Evolutionary conservation across 2,329 filamentous ascomycete genomes (phyloP), one percentile per base, ranked within the genome.

Genomic region (Lecanicillium sp.): DNA sequence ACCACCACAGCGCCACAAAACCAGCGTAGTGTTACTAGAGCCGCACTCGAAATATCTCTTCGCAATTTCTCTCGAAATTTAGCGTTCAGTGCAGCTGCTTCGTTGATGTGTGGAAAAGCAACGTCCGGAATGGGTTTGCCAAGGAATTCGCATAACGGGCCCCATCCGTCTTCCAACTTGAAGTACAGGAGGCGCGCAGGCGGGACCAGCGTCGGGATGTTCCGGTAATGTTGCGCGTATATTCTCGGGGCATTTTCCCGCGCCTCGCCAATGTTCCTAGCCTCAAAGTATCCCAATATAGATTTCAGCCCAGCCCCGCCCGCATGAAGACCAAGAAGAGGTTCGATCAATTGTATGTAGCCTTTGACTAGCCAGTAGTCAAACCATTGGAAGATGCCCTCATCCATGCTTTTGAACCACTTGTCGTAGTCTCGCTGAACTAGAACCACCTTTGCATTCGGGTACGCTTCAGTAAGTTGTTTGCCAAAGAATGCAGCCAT

Each of bases 141-240:
- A 10, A 64, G 29, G 15, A 64, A 62, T 3, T 41, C 30, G 17
- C 60, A 63, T 5, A 64, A 29, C 1, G 60, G 54, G 14, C 41
- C 49, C 57, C 59, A 62, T 1, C 56, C 60, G 8, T 53, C 46
- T 1, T 41, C 38, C 4, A 58, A 33, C 13, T 49, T 42, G 15
- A 47, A 59, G 14, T 59, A 49, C 14, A 63, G 40, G 9, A 62
- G 43, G 22, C 40, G 42, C 1, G 49, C 49, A 0, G 17, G n/a
- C 0, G 51, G 41, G 1, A 54, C 51, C 3, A 47, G 44, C 1
- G 48, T 45, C 10, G 49, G 42, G 1, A 62, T 38, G 11, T 45
- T 38, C 5, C 39, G 40, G 30, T 60, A 50, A 6, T 62, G 55
- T 2, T 51, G 39, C 1, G 46, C 40, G 36, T 58, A 60, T 0